Conservation (phyloP, 768 basidiomycete species). For the Lentinula sp. region DNA sequence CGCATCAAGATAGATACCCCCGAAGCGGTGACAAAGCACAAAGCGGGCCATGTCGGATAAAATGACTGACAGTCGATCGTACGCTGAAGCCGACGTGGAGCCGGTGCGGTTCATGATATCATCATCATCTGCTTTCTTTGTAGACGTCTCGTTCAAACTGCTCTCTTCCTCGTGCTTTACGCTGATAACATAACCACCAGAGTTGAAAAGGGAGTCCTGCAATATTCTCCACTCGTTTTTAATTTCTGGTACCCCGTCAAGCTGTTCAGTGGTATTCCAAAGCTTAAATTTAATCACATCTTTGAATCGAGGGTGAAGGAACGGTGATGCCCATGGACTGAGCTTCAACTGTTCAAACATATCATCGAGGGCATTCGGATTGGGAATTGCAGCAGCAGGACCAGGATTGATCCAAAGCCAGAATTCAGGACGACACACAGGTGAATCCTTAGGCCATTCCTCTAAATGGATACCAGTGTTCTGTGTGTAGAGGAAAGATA, state of each 20-base stretch:
- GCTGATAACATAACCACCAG: conserved; percentile 71
- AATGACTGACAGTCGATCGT: conserved; percentile 88
- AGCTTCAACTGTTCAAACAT: conserved; percentile 76
- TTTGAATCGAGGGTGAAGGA: conserved; percentile 84
- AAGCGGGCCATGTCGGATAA: conserved; percentile 97
- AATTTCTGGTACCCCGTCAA: conserved; percentile 82
- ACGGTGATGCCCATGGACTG: conserved; percentile 90
- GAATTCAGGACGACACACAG: conserved; percentile 80
- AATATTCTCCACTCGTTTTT: conserved; percentile 82
- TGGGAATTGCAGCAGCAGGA: conserved; percentile 79
- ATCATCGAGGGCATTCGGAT: conserved; percentile 68
- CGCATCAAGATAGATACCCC: conserved; percentile 91
- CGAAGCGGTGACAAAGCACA: conserved; percentile 87
- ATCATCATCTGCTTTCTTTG: conserved; percentile 40
- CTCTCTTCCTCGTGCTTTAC: conserved; percentile 33
- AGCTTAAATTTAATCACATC: conserved; percentile 87
- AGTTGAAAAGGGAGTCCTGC: conserved; percentile 77
- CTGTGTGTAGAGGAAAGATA: conserved; percentile 92
- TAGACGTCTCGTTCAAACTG: conserved; percentile 35
- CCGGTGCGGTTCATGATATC: conserved; percentile 72
- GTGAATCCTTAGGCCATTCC: conserved; percentile 32
- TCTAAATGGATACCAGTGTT: conserved; percentile 73
- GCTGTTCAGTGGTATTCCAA: conserved; percentile 96
- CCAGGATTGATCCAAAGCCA: conserved; percentile 98
- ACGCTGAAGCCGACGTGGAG: conserved; percentile 80